Percentiles rank a stretch among this genome's conserved stretches.
phyloP scores from a whole-genome alignment of 2,329 filamentous ascomycete genomes.

The Aureobasidium leucospermi region DNA sequence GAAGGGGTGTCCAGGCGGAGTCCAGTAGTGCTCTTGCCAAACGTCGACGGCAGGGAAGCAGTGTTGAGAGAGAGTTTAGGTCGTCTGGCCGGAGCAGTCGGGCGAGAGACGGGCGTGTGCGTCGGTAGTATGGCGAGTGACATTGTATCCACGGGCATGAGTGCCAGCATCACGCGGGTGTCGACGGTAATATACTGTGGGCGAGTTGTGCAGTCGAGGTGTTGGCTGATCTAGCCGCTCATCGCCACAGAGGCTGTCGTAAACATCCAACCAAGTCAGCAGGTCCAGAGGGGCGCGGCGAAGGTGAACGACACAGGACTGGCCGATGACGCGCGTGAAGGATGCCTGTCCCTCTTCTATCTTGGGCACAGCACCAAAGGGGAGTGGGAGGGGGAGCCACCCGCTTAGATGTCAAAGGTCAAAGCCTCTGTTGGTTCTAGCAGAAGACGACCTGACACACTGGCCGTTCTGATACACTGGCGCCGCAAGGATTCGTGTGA shows the following conservation, averaged over 20 bases:
- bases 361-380: neutral
- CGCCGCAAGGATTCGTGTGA: neutral
- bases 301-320: neutral
- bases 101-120: constrained; percentile 1
- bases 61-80: constrained; percentile 58
- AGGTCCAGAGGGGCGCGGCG: constrained; percentile 1
- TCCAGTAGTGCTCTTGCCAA: constrained; percentile 48
- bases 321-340: constrained; percentile 9
- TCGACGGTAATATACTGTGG: constrained; percentile 2
- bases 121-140: constrained; percentile 35
- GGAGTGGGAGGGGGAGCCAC: neutral
- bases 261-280: constrained; percentile 8
- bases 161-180: constrained; percentile 25
- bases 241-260: constrained; percentile 10
- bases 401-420: neutral
- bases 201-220: neutral
- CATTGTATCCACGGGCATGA: constrained; percentile 27
- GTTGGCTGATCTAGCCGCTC: constrained; percentile 9
- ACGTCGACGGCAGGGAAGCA: constrained; percentile 37
- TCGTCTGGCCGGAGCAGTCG: constrained; percentile 30
- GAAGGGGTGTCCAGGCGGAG: constrained; percentile 47
- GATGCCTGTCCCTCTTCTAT: constrained; percentile 3
- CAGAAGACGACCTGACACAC: constrained; percentile 8
- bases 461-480: constrained; percentile 10
- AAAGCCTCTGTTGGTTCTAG: neutral